A percentile compares a stretch with the other conserved stretches of the same genome.
These are phyloP conservation scores for Ajuga reptans DNA, from an alignment of 305 asterid genomes.

Conservation along the genomic window DNA sequence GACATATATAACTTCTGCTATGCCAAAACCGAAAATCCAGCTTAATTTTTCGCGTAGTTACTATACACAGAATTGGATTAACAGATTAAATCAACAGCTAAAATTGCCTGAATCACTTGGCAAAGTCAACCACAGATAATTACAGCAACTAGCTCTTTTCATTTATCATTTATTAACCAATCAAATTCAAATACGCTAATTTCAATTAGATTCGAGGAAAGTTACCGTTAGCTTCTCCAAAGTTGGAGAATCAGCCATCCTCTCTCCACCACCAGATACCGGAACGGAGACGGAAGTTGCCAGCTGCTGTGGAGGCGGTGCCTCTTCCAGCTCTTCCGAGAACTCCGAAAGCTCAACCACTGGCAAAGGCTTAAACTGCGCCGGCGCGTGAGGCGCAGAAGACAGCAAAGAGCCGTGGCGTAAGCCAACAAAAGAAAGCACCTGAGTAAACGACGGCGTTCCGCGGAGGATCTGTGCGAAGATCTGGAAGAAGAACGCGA, in stretches of 20 bases:
- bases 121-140: conserved; percentile 29
- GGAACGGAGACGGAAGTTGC: conserved; percentile 24
- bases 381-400: conserved; percentile 36
- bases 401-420: conserved; percentile 45
- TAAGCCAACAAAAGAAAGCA: conserved; percentile 56
- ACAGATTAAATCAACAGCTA: conserved; percentile 16
- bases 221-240: conserved; percentile 59
- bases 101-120: conserved; percentile 11
- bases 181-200: background rate
- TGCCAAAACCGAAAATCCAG: background rate
- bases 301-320: conserved; percentile 19
- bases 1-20: background rate
- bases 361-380: conserved; percentile 74
- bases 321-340: conserved; percentile 33
- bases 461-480: conserved; percentile 82
- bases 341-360: conserved; percentile 59
- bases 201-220: background rate
- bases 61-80: conserved; percentile 1
- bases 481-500: conserved; percentile 79
- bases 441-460: conserved; percentile 61
- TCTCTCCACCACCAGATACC: conserved; percentile 22
- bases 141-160: conserved; percentile 9
- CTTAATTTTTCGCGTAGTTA: background rate
- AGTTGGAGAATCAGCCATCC: conserved; percentile 21
- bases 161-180: conserved; percentile 8